Base-by-base conservation (phyloP, 768 basidiomycete genomes). In the Stropharia rugosoannulata region DNA sequence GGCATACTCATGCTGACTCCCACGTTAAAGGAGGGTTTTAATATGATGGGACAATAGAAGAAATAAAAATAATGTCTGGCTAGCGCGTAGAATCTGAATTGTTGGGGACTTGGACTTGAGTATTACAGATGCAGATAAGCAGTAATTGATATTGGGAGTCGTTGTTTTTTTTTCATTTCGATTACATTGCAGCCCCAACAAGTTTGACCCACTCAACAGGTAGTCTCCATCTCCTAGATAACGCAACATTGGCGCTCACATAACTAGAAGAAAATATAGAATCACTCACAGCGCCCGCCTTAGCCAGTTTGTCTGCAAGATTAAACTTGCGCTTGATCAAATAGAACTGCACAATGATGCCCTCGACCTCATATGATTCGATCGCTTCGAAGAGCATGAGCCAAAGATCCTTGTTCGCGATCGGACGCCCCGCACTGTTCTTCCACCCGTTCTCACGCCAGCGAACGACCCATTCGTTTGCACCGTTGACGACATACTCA, bases 361-460 rank as follows among this genome's bases (percentile, higher is more conserved):
- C 43, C n/a, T 42, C 16, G 6, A 29, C 43, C 22, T 53, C 52
- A 10, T 44, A 22, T n/a, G n/a, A 27, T 29, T 53, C 52, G 19
- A 53, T 44, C 32, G 41, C 42, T 5, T 27, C 12, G 11, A 44
- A 25, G n/a, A 53, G 42, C 41, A 53, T 37, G 8, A 41, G 32
- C 57, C 57, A 58, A 11, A 58, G 45, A 16, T 58, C 57, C 27
- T 38, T 58, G 38, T 54, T 58, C 47, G 48, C 48, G 15, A 58
- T 42, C 25, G 39, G 7, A 8, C 48, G 47, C 1, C 48, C 48
- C 7, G 19, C 19, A 25, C 45, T 29, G 6, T 48, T 58, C 57
- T 45, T 58, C 57, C 57, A 58, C 1, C 48, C 52, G 7, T 43
- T 53, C n/a, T 22, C 18, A 7, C 44, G 40, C 58, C 58, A 59